Evolutionary conservation across 352 stramenopile genomes (phyloP), one percentile per base, ranked within the genome.

Genomic region (Phytophthora nicotianae): DNA sequence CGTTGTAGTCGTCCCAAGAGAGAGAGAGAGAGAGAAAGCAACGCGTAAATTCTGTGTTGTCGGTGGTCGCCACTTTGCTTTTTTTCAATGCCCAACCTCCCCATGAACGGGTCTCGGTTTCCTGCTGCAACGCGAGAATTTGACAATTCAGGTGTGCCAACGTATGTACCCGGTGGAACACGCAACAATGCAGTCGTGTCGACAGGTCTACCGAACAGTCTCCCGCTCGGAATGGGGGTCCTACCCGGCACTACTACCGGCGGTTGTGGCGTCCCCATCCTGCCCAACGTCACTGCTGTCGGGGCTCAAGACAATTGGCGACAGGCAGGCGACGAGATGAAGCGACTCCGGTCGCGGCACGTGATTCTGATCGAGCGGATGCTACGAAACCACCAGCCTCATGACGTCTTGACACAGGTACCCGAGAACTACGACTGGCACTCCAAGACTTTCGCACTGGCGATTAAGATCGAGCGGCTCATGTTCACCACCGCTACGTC

Each of bases 381-480:
- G 78, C 63, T 88, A 23, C 73, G 75, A 10, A 74, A 62, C 26
- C 78, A 88, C 60, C 68, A 76, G 50, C 78, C 75, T 1, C 78
- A 88, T 60, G 75, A 83, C 42, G 78, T 88, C 57, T 65, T 88
- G 43, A 88, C 78, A 1, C 68, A 85, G 48, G 73, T 88, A 17
- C 78, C 75, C 3, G 75, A 85, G 60, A 88, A 88, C 74, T 80
- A 57, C 14, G 65, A 85, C 63, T 88, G 78, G 78, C 70, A 76
- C 42, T 80, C 70, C 48, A 88, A 88, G 73, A 88, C 78, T 10
- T 78, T 85, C 52, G 33, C 65, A 33, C 48, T 88, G 38, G 75
- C 78, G 19, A 78, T 85, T 55, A 88, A 88, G 62, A 83, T 88
- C 51, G 79, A 88, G 54, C 70, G 76, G 1, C 74, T 88, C 61